These are phyloP conservation scores for Claviceps fusiformis DNA, from an alignment of 2,329 filamentous ascomycete species.

Conservation along the genomic window DNA sequence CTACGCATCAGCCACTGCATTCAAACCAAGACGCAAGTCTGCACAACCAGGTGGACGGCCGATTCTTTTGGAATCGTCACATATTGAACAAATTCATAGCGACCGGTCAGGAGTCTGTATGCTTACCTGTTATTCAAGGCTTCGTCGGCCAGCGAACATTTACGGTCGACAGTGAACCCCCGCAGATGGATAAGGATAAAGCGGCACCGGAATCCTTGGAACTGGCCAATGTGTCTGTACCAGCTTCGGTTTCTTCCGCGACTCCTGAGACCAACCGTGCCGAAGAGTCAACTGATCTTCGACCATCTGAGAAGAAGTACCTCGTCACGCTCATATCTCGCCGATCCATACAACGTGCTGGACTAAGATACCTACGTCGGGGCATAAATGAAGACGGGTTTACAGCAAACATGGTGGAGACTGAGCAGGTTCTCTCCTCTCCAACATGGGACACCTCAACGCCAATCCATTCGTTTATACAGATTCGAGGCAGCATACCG, in stretches of 20 bases:
- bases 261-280: conserved; percentile 14
- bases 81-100: conserved; percentile 62
- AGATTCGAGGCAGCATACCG: conserved; percentile 82
- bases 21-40: conserved; percentile 35
- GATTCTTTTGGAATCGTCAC: conserved; percentile 86
- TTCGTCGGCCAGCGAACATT: conserved; percentile 84
- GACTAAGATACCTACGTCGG: conserved; percentile 76
- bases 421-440: conserved; percentile 79
- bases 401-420: conserved; percentile 84
- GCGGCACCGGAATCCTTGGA: conserved; percentile 31
- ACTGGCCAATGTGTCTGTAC: conserved; percentile 23
- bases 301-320: conserved; percentile 43
- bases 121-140: conserved; percentile 79
- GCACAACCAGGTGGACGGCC: conserved; percentile 56
- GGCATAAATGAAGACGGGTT: conserved; percentile 84
- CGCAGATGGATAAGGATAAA: conserved; percentile 33
- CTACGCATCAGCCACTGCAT: conserved; percentile 22
- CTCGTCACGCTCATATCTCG: conserved; percentile 87
- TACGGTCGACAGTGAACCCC: conserved; percentile 50
- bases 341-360: conserved; percentile 72
- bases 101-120: conserved; percentile 54
- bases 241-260: conserved; percentile 13
- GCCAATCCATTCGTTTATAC: conserved; percentile 70
- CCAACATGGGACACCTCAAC: conserved; percentile 46
- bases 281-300: conserved; percentile 25